Conservation (phyloP, 768 basidiomycete species). For the Collybia sordida region DNA sequence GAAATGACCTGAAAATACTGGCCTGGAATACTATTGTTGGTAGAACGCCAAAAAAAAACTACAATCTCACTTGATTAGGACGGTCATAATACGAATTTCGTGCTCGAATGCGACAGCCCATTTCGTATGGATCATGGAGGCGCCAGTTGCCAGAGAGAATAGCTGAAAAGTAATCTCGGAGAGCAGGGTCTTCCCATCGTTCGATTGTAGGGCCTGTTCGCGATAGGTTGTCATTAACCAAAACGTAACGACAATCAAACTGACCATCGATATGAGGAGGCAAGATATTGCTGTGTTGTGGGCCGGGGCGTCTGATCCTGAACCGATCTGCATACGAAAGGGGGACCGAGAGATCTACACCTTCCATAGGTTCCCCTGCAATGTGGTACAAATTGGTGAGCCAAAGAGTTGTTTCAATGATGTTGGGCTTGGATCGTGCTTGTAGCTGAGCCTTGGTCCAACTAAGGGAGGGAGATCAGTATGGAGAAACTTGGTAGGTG, state of each 20-base stretch:
- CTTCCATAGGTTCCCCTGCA: slow-evolving; percentile 38
- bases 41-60: too few species aligned
- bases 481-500: not conserved
- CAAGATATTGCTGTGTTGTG: slow-evolving; percentile 46
- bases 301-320: slow-evolving; percentile 69
- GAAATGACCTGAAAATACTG: slow-evolving; percentile 62
- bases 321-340: slow-evolving; percentile 74
- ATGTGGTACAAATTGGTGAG: slow-evolving; percentile 64
- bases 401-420: slow-evolving; percentile 56
- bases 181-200: slow-evolving; percentile 66
- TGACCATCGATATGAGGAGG: slow-evolving; percentile 43
- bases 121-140: slow-evolving; percentile 65
- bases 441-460: slow-evolving; percentile 56
- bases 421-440: slow-evolving; percentile 67
- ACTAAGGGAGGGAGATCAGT: slow-evolving; percentile 16
- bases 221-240: not conserved
- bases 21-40: slow-evolving; percentile 22
- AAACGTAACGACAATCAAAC: slow-evolving; percentile 9
- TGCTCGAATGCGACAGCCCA: slow-evolving; percentile 59
- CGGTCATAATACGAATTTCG: slow-evolving; percentile 64
- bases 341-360: slow-evolving; percentile 60
- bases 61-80: slow-evolving; percentile 41
- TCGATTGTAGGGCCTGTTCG: slow-evolving; percentile 68
- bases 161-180: slow-evolving; percentile 58
- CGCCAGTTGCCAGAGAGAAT: slow-evolving; percentile 65